Evolutionary conservation across 176 grass and related monocot genomes (phyloP).

Genomic region (Phoenix roebelenii): DNA sequence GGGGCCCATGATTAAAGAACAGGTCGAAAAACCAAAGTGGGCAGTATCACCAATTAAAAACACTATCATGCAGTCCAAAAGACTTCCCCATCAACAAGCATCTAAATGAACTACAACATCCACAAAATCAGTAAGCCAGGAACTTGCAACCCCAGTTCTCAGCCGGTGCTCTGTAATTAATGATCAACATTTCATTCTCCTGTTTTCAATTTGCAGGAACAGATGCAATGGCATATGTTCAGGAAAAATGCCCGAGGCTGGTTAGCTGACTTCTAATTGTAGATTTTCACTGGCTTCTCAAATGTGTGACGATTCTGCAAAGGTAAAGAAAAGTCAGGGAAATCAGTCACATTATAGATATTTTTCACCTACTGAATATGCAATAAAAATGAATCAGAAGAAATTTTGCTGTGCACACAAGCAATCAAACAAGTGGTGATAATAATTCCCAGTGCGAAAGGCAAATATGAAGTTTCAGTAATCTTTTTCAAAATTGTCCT

Average conservation of each 20-base stretch:
- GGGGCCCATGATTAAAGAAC: slow-evolving; percentile 17
- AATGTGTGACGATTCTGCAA: slow-evolving; percentile 88
- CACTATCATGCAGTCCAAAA: slow-evolving; percentile 15
- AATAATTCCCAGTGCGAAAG: no score
- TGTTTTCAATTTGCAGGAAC: not conserved
- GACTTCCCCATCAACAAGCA: not conserved
- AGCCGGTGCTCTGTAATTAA: no score
- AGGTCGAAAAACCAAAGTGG: slow-evolving; percentile 10
- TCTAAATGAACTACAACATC: no score
- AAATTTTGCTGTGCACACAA: not conserved
- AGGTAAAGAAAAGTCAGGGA: not conserved
- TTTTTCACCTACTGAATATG: not conserved
- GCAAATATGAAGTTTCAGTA: no score
- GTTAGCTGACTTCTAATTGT: slow-evolving; percentile 44
- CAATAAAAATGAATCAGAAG: not conserved
- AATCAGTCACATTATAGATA: slow-evolving; percentile 8
- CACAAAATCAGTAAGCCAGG: no score
- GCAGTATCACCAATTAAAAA: not conserved
- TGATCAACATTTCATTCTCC: not conserved
- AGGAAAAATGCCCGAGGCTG: slow-evolving; percentile 1
- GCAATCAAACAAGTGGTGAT: not conserved
- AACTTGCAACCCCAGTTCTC: no score
- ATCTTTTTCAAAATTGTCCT: no score
- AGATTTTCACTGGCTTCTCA: slow-evolving; percentile 96
- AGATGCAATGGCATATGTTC: not conserved